Evolutionary conservation across 257 asterid genomes (phyloP).

Genomic region (Parsonsia alboflavescens): DNA sequence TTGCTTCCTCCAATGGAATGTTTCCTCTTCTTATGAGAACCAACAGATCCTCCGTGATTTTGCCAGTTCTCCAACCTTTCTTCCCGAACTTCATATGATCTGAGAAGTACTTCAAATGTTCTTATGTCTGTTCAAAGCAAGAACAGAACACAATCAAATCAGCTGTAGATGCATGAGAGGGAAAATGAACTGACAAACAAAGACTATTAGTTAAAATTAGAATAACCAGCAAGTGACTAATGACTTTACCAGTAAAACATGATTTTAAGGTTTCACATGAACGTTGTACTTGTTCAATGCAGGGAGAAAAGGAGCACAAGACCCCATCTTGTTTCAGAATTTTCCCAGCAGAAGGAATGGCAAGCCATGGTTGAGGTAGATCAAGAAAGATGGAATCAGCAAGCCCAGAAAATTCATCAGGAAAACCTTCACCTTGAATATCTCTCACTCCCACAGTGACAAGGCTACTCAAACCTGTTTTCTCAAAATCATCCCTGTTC

Average conservation of each 20-base stretch:
- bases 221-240: neutral
- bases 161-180: neutral
- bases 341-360: slow-evolving; percentile 84
- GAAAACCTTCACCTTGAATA: slow-evolving; percentile 92
- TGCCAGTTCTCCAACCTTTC: slow-evolving; percentile 50
- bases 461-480: slow-evolving; percentile 64
- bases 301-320: slow-evolving; percentile 92
- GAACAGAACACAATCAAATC: slow-evolving; percentile 7
- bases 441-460: slow-evolving; percentile 89
- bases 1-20: slow-evolving; percentile 34
- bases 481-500: slow-evolving; percentile 79
- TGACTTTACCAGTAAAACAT: slow-evolving; percentile 55
- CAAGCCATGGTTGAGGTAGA: slow-evolving; percentile 98
- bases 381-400: slow-evolving; percentile 88
- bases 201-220: neutral
- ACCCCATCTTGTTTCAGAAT: slow-evolving; percentile 90
- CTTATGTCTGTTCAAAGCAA: slow-evolving; percentile 52
- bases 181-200: neutral
- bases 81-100: slow-evolving; percentile 73
- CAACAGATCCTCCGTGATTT: slow-evolving; percentile 42
- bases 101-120: slow-evolving; percentile 86
- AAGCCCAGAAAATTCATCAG: slow-evolving; percentile 59
- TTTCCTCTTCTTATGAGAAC: slow-evolving; percentile 66
- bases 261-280: slow-evolving; percentile 69
- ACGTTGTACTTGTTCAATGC: slow-evolving; percentile 95